Percentiles rank a stretch among this genome's conserved stretches.
Evolutionary conservation across 2,329 filamentous ascomycete species (phyloP).

Genomic region (Fusarium globosum): DNA sequence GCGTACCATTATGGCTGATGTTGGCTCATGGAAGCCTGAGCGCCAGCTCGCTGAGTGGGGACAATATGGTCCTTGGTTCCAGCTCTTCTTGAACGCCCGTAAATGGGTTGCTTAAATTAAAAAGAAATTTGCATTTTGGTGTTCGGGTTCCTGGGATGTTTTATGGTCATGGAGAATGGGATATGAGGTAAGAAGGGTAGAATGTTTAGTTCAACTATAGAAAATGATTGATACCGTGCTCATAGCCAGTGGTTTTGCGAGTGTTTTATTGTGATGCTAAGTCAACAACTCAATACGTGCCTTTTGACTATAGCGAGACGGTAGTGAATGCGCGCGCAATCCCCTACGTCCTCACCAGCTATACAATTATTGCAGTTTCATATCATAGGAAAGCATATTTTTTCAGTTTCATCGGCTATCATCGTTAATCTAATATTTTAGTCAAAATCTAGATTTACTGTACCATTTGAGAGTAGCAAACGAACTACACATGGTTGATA

Average conservation of each 20-base stretch:
- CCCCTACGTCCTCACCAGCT: neutral
- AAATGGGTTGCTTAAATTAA: constrained; percentile 78
- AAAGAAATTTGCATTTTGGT: constrained; percentile 26
- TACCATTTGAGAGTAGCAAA: neutral
- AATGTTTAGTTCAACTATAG: constrained; percentile 10
- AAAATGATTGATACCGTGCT: neutral
- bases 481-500: neutral
- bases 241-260: neutral
- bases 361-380: neutral
- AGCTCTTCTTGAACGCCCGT: constrained; percentile 88
- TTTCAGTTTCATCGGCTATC: neutral
- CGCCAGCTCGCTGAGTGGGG: constrained; percentile 74
- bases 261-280: neutral
- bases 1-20: constrained; percentile 84
- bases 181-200: constrained; percentile 12
- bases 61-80: constrained; percentile 84
- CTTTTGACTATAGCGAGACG: neutral
- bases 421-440: neutral
- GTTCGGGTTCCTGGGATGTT: constrained; percentile 29
- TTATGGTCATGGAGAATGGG: constrained; percentile 4
- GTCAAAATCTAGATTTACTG: neutral
- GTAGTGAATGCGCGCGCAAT: neutral
- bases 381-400: neutral
- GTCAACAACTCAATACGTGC: neutral
- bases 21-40: constrained; percentile 77